Conservation (phyloP, 2,329 filamentous ascomycete genomes). For the Neurospora sp. region DNA sequence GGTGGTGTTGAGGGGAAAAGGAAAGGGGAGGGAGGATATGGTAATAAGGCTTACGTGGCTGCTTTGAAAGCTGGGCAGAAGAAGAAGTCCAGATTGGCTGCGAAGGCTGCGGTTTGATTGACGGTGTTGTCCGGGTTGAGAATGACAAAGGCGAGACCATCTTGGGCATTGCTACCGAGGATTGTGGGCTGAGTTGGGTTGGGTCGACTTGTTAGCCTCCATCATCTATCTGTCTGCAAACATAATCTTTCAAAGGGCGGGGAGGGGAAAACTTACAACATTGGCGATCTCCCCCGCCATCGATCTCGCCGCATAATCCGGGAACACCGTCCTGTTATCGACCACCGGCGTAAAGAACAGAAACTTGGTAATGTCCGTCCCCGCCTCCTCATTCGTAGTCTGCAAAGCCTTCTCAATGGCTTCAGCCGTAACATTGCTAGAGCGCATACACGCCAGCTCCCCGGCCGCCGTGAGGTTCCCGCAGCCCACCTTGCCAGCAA, state of each 20-base stretch:
- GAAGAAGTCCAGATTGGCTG: slow-evolving; percentile 11
- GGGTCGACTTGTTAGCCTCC: not conserved
- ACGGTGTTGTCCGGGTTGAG: slow-evolving; percentile 7
- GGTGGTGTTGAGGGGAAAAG: not conserved
- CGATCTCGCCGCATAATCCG: slow-evolving; percentile 23
- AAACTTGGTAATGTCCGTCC: not conserved
- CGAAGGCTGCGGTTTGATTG: slow-evolving; percentile 9
- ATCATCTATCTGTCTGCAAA: not conserved
- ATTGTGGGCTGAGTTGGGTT: slow-evolving; percentile 11
- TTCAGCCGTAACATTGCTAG: slow-evolving; percentile 20
- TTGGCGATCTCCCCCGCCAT: slow-evolving; percentile 18
- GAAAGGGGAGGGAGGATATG: not conserved
- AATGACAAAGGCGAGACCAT: slow-evolving; percentile 16
- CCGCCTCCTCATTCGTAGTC: slow-evolving; percentile 16
- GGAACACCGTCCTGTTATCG: slow-evolving; percentile 24
- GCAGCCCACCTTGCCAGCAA: slow-evolving; percentile 27
- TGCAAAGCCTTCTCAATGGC: slow-evolving; percentile 23
- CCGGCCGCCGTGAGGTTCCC: slow-evolving; percentile 23
- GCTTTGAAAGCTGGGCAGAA: slow-evolving; percentile 16
- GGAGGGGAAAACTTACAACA: slow-evolving; percentile 6
- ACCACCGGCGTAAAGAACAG: slow-evolving; percentile 23
- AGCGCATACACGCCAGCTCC: slow-evolving; percentile 29
- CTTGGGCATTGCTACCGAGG: slow-evolving; percentile 17
- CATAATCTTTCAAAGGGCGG: not conserved
- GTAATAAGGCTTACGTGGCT: slow-evolving; percentile 1